These are phyloP conservation scores for Verruconis gallopava DNA, from an alignment of 2,329 filamentous ascomycete species.

Conservation along the genomic window DNA sequence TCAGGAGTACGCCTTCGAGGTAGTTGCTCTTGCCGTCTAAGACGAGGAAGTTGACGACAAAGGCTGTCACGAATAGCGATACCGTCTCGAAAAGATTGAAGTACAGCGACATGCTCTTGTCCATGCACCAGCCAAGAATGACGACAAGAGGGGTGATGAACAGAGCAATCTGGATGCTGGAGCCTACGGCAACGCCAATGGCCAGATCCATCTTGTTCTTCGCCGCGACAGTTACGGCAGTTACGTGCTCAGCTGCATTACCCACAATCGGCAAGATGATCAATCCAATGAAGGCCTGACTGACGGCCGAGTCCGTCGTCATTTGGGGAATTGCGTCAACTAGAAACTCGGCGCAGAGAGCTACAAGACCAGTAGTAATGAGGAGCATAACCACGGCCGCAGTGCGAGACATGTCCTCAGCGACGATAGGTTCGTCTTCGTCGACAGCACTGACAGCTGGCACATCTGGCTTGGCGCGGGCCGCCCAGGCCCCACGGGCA, in stretches of 20 bases:
- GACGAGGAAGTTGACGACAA: slow-evolving; percentile 78
- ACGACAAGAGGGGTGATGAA: slow-evolving; percentile 68
- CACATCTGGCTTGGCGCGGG: background rate
- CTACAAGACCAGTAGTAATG: slow-evolving; percentile 43
- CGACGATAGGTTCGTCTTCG: slow-evolving; percentile 20
- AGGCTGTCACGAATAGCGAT: slow-evolving; percentile 67
- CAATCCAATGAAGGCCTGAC: slow-evolving; percentile 63
- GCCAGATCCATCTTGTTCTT: slow-evolving; percentile 81
- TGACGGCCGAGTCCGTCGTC: slow-evolving; percentile 46
- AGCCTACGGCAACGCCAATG: slow-evolving; percentile 68
- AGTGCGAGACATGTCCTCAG: slow-evolving; percentile 41
- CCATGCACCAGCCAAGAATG: slow-evolving; percentile 67
- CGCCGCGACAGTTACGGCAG: slow-evolving; percentile 63
- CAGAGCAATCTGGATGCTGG: slow-evolving; percentile 57
- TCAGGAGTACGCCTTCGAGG: slow-evolving; percentile 63
- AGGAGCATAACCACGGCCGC: slow-evolving; percentile 43
- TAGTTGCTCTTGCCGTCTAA: slow-evolving; percentile 74
- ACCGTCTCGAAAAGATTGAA: slow-evolving; percentile 51
- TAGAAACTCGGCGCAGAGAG: slow-evolving; percentile 57
- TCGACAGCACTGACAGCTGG: slow-evolving; percentile 11
- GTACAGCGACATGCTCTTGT: slow-evolving; percentile 53
- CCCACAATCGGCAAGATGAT: slow-evolving; percentile 75
- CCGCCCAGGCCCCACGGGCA: slow-evolving; percentile 2
- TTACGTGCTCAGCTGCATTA: slow-evolving; percentile 71
- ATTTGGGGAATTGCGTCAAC: slow-evolving; percentile 60